These are phyloP conservation scores for Wallacemonas sp. DNA, from an alignment of 208 protist genomes.

Conservation along the genomic window DNA sequence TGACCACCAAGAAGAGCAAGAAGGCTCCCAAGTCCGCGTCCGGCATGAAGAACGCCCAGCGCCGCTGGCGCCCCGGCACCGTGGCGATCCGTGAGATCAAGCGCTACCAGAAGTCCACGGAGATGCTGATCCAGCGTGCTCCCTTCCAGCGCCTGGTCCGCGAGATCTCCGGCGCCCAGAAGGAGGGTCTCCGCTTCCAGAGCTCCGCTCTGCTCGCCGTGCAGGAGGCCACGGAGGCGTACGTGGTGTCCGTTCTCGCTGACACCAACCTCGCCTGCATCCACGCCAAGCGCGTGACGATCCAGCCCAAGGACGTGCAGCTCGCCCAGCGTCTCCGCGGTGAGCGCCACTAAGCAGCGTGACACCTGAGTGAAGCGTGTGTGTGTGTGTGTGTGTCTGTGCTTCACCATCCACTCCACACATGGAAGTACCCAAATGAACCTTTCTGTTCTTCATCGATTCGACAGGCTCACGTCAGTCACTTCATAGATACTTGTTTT, in stretches of 20 bases:
- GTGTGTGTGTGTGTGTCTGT: conserved; percentile 12
- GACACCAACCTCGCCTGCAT: conserved; percentile 91
- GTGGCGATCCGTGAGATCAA: conserved; percentile 98
- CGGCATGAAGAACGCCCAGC: conserved; percentile 97
- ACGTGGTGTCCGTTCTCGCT: conserved; percentile 92
- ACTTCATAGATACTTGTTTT: conserved; percentile 6
- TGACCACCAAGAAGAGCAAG: conserved; percentile 97
- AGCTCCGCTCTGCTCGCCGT: conserved; percentile 76
- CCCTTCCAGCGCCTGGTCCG: conserved; percentile 91
- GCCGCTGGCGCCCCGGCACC: conserved; percentile 96
- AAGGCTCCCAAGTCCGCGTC: conserved; percentile 94
- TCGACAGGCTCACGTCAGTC: not conserved
- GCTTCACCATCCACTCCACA: not conserved
- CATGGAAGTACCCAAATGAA: not conserved
- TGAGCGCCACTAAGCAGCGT: conserved; percentile 44
- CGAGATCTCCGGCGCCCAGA: conserved; percentile 77
- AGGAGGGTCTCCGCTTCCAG: conserved; percentile 89
- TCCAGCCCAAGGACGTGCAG: conserved; percentile 81
- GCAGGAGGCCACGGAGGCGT: conserved; percentile 92
- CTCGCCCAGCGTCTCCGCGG: conserved; percentile 63
- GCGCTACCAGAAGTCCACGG: conserved; percentile 82
- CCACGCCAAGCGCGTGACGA: conserved; percentile 87
- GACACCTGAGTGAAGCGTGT: not conserved
- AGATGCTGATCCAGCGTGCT: conserved; percentile 88
- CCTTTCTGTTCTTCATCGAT: conserved; percentile 8